A percentile compares a stretch with the other conserved stretches of the same genome.
Conservation (phyloP, 257 asterid genomes). For the Salvia rosmarinus region DNA sequence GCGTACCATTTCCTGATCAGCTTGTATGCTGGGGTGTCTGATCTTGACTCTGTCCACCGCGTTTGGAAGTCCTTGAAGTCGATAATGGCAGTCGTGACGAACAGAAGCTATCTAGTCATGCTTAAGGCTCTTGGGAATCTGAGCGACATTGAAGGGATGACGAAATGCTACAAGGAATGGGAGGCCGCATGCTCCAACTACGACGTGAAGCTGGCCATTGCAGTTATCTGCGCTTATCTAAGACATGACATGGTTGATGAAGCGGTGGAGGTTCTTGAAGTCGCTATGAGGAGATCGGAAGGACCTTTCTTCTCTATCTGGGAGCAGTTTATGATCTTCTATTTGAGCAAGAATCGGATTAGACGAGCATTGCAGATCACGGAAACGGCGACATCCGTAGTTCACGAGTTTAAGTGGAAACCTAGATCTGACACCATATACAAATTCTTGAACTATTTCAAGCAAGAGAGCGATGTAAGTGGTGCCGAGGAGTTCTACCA, state of each 20-base stretch:
- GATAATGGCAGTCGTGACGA: slow-evolving; percentile 46
- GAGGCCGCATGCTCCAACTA: slow-evolving; percentile 51
- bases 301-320: slow-evolving; percentile 60
- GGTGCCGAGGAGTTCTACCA: slow-evolving; percentile 66
- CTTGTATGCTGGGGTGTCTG: slow-evolving; percentile 63
- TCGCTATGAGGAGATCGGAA: slow-evolving; percentile 44
- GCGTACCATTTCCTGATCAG: slow-evolving; percentile 68
- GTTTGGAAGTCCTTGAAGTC: slow-evolving; percentile 69
- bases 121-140: slow-evolving; percentile 65
- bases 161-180: slow-evolving; percentile 78
- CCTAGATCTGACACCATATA: slow-evolving; percentile 40
- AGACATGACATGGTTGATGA: slow-evolving; percentile 54
- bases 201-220: slow-evolving; percentile 59
- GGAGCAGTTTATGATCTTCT: slow-evolving; percentile 58
- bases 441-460: slow-evolving; percentile 45
- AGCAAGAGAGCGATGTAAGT: slow-evolving; percentile 50
- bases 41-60: slow-evolving; percentile 60
- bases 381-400: slow-evolving; percentile 46
- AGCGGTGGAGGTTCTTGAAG: slow-evolving; percentile 51
- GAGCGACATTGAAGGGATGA: slow-evolving; percentile 58
- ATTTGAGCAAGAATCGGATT: slow-evolving; percentile 42
- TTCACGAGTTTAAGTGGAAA: slow-evolving; percentile 43
- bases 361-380: slow-evolving; percentile 50
- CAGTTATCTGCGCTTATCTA: slow-evolving; percentile 54
- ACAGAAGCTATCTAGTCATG: slow-evolving; percentile 65